Conservation (phyloP, 192 early-diverging fungal species). For the Funneliformis geosporum region DNA sequence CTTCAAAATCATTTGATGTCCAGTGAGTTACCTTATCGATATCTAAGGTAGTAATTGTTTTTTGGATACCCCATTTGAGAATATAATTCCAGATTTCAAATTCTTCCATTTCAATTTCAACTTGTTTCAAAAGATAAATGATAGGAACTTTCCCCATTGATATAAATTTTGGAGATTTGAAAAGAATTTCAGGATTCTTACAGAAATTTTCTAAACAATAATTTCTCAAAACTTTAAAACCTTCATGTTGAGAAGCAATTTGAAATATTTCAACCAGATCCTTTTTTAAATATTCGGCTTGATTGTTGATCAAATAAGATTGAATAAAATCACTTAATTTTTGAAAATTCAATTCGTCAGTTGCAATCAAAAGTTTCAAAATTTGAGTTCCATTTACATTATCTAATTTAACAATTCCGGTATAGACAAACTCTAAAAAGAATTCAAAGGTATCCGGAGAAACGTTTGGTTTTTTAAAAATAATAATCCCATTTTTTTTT, state of each 20-base stretch:
- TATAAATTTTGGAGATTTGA: slow-evolving; percentile 2
- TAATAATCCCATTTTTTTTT: neutral
- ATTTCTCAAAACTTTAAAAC: neutral
- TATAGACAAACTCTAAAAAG: slow-evolving; percentile 12
- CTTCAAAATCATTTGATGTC: too few species aligned
- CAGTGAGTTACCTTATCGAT: too few species aligned
- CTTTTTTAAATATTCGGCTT: slow-evolving; percentile 1
- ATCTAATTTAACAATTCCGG: slow-evolving; percentile 4
- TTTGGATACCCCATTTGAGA: too few species aligned
- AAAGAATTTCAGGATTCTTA: neutral
- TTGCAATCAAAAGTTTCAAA: neutral
- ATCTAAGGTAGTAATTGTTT: too few species aligned
- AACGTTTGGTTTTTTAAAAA: slow-evolving; percentile 12
- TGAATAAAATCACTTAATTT: slow-evolving; percentile 12
- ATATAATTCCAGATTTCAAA: too few species aligned
- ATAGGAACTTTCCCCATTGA: neutral
- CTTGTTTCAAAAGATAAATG: too few species aligned
- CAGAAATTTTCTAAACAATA: neutral
- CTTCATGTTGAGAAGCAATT: neutral
- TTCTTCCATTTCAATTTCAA: too few species aligned
- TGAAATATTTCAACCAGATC: neutral
- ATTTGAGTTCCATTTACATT: neutral
- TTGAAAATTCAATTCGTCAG: neutral
- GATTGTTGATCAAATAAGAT: neutral
- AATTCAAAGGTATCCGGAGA: neutral